A percentile compares a stretch with the other conserved stretches of the same genome.
These are phyloP conservation scores for Ceratocystis smalleyi DNA, from an alignment of 2,329 filamentous ascomycete species.

Conservation along the genomic window DNA sequence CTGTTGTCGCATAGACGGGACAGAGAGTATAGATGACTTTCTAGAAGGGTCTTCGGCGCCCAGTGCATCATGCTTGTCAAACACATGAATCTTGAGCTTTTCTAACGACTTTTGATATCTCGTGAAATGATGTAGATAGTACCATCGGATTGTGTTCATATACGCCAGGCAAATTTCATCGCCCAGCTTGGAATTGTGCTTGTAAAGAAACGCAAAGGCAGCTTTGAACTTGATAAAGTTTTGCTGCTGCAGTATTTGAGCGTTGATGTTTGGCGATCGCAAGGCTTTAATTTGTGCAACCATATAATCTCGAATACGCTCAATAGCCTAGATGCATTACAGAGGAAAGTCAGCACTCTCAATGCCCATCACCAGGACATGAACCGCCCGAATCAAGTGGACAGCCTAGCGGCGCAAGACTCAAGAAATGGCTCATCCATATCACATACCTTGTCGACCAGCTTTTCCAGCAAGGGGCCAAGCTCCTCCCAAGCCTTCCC, in stretches of 20 bases:
- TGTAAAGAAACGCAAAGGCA: conserved; percentile 68
- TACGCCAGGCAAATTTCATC: conserved; percentile 88
- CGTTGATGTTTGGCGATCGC: conserved; percentile 88
- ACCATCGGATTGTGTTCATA: conserved; percentile 98
- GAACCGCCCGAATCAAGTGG: neutral
- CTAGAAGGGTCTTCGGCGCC: conserved; percentile 54
- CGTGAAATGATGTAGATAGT: conserved; percentile 81
- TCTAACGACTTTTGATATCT: conserved; percentile 73
- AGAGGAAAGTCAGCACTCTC: conserved; percentile 2
- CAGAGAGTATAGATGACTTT: conserved; percentile 43
- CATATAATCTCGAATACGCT: conserved; percentile 85
- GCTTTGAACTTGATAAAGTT: conserved; percentile 81
- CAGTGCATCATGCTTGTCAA: conserved; percentile 72
- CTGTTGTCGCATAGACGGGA: conserved; percentile 24
- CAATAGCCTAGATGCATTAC: conserved; percentile 51
- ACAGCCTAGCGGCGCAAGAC: neutral
- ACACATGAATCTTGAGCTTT: conserved; percentile 65
- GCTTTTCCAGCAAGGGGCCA: conserved; percentile 66
- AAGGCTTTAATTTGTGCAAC: conserved; percentile 90
- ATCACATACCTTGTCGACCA: conserved; percentile 55
- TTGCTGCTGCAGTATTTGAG: conserved; percentile 90
- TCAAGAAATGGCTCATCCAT: neutral
- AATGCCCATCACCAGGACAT: conserved; percentile 9
- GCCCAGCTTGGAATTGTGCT: conserved; percentile 66
- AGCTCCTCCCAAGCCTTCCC: conserved; percentile 71